Percentiles rank a stretch among this genome's conserved stretches.
Evolutionary conservation across 1,284 basidiomycete species (phyloP).

Genomic region (Ganoderma sinense): DNA sequence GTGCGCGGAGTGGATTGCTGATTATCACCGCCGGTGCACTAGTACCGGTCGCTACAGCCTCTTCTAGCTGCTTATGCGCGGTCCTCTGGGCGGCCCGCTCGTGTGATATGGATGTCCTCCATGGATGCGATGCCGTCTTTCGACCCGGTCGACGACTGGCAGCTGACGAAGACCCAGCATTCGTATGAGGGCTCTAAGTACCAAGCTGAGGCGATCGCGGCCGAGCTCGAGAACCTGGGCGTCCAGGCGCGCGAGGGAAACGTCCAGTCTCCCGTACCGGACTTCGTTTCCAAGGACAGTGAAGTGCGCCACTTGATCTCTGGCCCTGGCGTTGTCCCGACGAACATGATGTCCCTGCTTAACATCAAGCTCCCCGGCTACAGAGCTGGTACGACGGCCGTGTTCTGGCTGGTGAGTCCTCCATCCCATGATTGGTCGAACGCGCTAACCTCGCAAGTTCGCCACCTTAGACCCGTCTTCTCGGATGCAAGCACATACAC

Average conservation of each 20-base stretch:
- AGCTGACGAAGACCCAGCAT: slow-evolving; percentile 65
- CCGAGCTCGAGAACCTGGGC: slow-evolving; percentile 60
- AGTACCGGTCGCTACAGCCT: slow-evolving; percentile 69
- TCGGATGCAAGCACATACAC: slow-evolving; percentile 71
- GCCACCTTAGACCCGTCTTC: slow-evolving; percentile 29
- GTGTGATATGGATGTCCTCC: slow-evolving; percentile 87
- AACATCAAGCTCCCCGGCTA: slow-evolving; percentile 29
- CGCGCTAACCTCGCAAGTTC: background rate
- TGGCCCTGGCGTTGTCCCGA: slow-evolving; percentile 80
- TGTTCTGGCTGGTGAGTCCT: slow-evolving; percentile 77
- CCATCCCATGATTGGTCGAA: background rate
- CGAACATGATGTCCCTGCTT: slow-evolving; percentile 49
- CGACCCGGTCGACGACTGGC: slow-evolving; percentile 78
- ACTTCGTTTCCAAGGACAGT: slow-evolving; percentile 22
- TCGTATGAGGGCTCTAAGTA: slow-evolving; percentile 85
- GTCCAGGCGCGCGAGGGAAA: slow-evolving; percentile 31
- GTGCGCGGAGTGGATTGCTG: background rate
- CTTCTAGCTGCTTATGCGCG: slow-evolving; percentile 51
- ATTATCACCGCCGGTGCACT: background rate
- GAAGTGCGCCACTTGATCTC: slow-evolving; percentile 68
- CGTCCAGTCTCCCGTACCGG: slow-evolving; percentile 3
- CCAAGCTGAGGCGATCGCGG: slow-evolving; percentile 77
- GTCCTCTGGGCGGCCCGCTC: slow-evolving; percentile 44
- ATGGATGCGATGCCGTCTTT: slow-evolving; percentile 69
- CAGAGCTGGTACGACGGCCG: slow-evolving; percentile 55